Base-by-base conservation (phyloP, 371 early-diverging fungal genomes). In the Capillidium rhysosporum region DNA sequence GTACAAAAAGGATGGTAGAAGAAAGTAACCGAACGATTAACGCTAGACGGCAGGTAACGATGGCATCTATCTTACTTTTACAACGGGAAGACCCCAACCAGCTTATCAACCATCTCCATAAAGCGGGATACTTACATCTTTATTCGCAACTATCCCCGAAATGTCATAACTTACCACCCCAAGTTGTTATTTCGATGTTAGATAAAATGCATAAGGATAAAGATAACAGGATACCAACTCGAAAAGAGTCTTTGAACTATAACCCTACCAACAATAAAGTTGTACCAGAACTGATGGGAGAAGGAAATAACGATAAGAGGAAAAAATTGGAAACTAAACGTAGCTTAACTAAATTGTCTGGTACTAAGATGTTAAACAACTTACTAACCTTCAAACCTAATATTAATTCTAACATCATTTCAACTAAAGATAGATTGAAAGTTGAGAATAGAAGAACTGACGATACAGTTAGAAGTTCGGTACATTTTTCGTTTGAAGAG, bases 401-500 rank as follows among this genome's bases (percentile, higher is more conserved):
- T n/a, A n/a, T n/a, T n/a, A 47, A 47, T 16, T 34, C 34, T 12
- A 34, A 34, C 34, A 12, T 7, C 12, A 34, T 7, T 4, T 34
- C 12, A 34, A 14, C 16, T 2, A 2, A 5, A 4, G 14, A 14
- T 23, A 29, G 10, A 2, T 26, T 26, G 8, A 43, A 43, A n/a
- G 10, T 16, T 16, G 16, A 39, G 39, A 8, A 10, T 16, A 39
- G 16, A 16, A 16, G 8, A 39, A 16, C 8, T 16, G 16, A 10
- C 10, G 44, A 43, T 8, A 23, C 4, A 4, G 3, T 43, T 8
- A 23, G 48, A 14, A 21, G 23, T 29, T 47, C 48, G 4, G 29
- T 47, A 14, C 48, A 47, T 26, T 47, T 47, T 29, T 47, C 48
- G 16, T 29, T 47, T 4, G 48, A 47, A 16, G 48, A 47, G 16